Conservation (phyloP, 306 rosid species). For the Begonia peltatifolia region DNA sequence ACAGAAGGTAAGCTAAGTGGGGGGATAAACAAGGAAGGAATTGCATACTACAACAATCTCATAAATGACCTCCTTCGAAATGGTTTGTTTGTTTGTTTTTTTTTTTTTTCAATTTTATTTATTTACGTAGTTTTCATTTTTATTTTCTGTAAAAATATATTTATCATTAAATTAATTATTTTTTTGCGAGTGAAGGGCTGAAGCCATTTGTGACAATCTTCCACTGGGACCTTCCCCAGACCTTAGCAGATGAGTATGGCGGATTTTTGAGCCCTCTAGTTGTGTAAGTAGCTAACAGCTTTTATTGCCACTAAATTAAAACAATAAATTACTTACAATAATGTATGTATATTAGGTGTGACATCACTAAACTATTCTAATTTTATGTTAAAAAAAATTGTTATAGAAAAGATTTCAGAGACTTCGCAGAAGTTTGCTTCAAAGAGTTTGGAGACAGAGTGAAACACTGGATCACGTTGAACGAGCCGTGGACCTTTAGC, state of each 20-base stretch:
- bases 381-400: neutral
- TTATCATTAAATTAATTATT: neutral
- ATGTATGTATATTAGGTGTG: neutral
- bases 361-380: too few relatives aligned
- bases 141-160: too few relatives aligned
- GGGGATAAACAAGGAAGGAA: slow-evolving; percentile 32
- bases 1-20: slow-evolving; percentile 30
- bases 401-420: slow-evolving; percentile 16
- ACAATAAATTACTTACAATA: too few relatives aligned
- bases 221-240: slow-evolving; percentile 28
- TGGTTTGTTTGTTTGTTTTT: slow-evolving; percentile 11
- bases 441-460: slow-evolving; percentile 28
- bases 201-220: slow-evolving; percentile 24
- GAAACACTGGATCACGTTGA: slow-evolving; percentile 29
- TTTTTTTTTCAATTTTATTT: neutral
- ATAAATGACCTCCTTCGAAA: slow-evolving; percentile 18
- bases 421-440: slow-evolving; percentile 24
- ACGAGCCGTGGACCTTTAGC: slow-evolving; percentile 19
- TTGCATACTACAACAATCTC: slow-evolving; percentile 26
- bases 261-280: too few relatives aligned
- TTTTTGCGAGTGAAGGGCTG: slow-evolving; percentile 11
- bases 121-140: neutral
- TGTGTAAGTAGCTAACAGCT: slow-evolving; percentile 11
- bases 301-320: neutral
- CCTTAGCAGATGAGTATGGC: neutral